Evolutionary conservation across 176 grass and related monocot species (phyloP), one percentile per base, ranked within the genome.

Genomic region (Lolium rigidum): DNA sequence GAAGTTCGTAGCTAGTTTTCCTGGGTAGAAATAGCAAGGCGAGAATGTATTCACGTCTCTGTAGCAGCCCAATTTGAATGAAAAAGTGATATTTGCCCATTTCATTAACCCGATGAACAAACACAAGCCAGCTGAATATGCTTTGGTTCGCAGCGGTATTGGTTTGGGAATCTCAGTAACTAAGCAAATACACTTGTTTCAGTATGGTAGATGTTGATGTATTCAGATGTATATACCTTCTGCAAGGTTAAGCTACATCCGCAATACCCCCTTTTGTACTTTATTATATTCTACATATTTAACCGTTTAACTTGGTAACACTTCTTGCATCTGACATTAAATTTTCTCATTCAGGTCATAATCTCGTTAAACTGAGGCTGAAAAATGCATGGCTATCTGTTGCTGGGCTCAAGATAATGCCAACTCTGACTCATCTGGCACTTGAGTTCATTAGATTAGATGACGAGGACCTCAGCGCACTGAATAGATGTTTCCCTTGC

Each of bases 311-410:
- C 26, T 28, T 28, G 26, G 26, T 28, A 28, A 28, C 26, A 28
- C 26, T 28, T 28, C 2, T 28, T 28, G 26, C 26, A 28, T 80
- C 72, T 31, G 64, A 44, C 10, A 55, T 50, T 77, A 46, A 39
- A 48, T 17, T 82, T 86, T 62, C 37, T 56, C 72, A 48, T 39
- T 39, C 87, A 98, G 93, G 93, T 83, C 59, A 43, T 48, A 87
- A 86, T 80, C 89, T 95, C 84, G 2, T 86, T 60, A 92, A 77
- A 69, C 52, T 98, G 80, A 64, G 84, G 44, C 55, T 98, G 62
- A 89, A 62, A 83, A 98, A 98, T 58, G 87, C 93, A 61, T 98
- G 89, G 89, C 81, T 98, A 80, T 98, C 93, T 52, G 84, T 92
- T 71, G 73, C 89, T 70, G 87, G 88, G 48, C 89, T 98, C 43